Evolutionary conservation across 2,329 filamentous ascomycete species (phyloP).

Genomic region (Sclerotinia spermophila): DNA sequence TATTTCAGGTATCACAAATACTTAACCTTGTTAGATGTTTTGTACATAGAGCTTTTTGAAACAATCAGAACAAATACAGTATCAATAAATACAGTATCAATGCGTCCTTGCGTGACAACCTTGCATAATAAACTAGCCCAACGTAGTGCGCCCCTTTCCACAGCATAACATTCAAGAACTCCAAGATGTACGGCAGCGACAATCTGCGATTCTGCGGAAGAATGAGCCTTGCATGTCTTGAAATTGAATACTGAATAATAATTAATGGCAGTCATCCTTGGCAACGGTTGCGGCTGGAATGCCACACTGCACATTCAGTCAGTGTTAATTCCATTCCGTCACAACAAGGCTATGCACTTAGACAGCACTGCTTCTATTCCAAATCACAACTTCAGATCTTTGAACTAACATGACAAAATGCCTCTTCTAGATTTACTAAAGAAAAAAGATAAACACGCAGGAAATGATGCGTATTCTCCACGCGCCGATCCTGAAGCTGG

Average conservation of each 20-base stretch:
- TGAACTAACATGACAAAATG: conserved; percentile 43
- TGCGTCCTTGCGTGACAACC: background rate
- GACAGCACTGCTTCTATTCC: background rate
- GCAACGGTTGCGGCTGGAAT: conserved; percentile 25
- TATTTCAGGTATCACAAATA: background rate
- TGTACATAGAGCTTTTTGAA: background rate
- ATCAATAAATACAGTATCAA: background rate
- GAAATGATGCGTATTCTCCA: conserved; percentile 35
- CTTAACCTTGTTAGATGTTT: background rate
- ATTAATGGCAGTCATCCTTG: conserved; percentile 20
- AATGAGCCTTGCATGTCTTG: conserved; percentile 16
- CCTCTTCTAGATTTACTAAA: conserved; percentile 58
- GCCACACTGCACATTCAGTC: conserved; percentile 27
- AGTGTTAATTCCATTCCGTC: conserved; percentile 15
- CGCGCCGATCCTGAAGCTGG: conserved; percentile 26
- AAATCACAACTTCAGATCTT: conserved; percentile 11
- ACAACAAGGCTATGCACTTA: conserved; percentile 21
- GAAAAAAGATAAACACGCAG: conserved; percentile 55
- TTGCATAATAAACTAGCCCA: conserved; percentile 7
- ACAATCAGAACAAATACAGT: background rate
- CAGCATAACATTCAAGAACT: conserved; percentile 14
- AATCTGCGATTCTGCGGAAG: background rate
- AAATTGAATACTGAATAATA: background rate
- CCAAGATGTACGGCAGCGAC: conserved; percentile 29
- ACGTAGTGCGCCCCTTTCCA: conserved; percentile 10